Evolutionary conservation across 345 rosid genomes (phyloP), one percentile per base, ranked within the genome.

Genomic region (Citrus australasica): DNA sequence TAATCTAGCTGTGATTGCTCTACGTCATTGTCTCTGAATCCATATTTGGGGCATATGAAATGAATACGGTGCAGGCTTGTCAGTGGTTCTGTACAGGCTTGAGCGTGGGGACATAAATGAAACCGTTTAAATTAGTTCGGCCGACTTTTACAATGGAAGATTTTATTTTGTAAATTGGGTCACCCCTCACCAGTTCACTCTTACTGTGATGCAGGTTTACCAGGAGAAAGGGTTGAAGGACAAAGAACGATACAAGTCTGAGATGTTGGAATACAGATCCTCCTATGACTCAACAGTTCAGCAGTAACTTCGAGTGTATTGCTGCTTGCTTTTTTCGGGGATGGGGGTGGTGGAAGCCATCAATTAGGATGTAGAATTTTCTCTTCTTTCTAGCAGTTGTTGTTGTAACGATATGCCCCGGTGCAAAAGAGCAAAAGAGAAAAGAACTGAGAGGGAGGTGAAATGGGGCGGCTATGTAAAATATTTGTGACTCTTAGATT

Each of bases 161-260:
- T 74, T 19, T 38, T 25, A 17, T 17, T 16, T 42, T 6, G 58
- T 79, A 46, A 48, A n/a, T 42, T 16, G 6, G 2, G 69, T 65
- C 16, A 16, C 37, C 14, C 6, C 64, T 66, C 22, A 17, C 22
- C 19, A 53, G 8, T 53, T 53, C 7, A 53, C 22, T 6, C 22
- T 33, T 63, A 58, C 17, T 24, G 51, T 11, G 40, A 56, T 62
- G 78, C 87, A 92, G 95, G 87, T 86, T 72, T 92, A 91, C 83
- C 91, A 91, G 85, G 96, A 91, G 76, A 91, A 86, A 82, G 90
- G 95, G 63, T 53, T 85, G 73, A 81, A 84, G 87, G 97, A 93
- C 76, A 89, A 88, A 85, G 95, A 87, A 86, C 90, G 95, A 83
- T 91, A 88, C 85, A 84, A 79, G 86, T 80, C 66, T 8, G 97